Evolutionary conservation across 2,329 filamentous ascomycete genomes (phyloP).

Genomic region (Fusarium haematococcum): DNA sequence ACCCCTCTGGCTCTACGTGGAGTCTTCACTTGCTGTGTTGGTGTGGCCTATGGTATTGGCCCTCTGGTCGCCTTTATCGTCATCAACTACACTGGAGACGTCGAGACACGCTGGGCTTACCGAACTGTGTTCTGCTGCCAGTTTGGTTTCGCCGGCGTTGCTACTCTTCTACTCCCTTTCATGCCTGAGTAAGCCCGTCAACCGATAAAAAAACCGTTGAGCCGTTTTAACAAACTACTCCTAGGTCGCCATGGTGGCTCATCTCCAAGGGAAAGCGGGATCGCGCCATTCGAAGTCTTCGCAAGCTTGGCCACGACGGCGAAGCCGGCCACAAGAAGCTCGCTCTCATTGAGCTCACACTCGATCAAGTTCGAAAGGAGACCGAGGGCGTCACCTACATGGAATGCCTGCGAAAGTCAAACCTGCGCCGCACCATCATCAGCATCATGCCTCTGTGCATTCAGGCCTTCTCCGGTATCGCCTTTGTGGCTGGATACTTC

Average conservation of each 20-base stretch:
- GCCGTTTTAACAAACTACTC: neutral
- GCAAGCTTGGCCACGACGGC: constrained; percentile 2
- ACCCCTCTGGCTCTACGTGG: constrained; percentile 24
- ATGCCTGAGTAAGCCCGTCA: constrained; percentile 21
- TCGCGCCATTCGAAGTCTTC: neutral
- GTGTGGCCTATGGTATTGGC: constrained; percentile 19
- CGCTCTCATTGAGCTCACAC: constrained; percentile 18
- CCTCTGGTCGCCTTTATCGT: constrained; percentile 19
- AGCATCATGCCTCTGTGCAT: constrained; percentile 18
- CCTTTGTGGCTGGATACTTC: constrained; percentile 22
- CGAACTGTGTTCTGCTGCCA: constrained; percentile 26
- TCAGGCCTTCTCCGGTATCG: constrained; percentile 15
- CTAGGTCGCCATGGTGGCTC: constrained; percentile 26
- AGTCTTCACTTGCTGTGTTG: constrained; percentile 22
- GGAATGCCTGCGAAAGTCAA: constrained; percentile 29
- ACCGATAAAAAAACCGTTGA: neutral
- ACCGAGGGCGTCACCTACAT: constrained; percentile 25
- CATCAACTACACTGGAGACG: constrained; percentile 23
- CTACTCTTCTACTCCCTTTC: neutral
- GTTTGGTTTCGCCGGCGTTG: constrained; percentile 18
- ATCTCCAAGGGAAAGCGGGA: constrained; percentile 16
- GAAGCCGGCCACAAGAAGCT: constrained; percentile 11
- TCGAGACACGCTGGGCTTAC: constrained; percentile 18
- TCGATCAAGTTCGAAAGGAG: constrained; percentile 8
- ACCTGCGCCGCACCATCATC: constrained; percentile 30